Base-by-base conservation (phyloP, 2,329 filamentous ascomycete genomes). In the Metarhizium album region DNA sequence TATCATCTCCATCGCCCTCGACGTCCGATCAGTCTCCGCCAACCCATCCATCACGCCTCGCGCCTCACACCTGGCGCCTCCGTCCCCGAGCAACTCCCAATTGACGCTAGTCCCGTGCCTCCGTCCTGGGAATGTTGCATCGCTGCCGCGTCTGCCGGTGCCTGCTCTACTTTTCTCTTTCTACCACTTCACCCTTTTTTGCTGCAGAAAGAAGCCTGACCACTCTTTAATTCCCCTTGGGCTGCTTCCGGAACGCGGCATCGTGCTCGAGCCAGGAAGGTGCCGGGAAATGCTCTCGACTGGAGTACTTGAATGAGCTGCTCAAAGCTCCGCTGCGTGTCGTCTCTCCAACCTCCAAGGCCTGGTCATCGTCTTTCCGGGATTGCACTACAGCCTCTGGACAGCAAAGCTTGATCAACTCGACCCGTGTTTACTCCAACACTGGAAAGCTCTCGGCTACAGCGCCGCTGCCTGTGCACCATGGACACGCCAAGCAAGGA, bases 401-500 rank as follows among this genome's bases (percentile, higher is more conserved):
- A 33, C 43, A 42, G 46, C 43, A 16, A 48, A 11, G 5, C 4
- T 13, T 35, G 33, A 16, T 35, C 33, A 13, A 35, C 33, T 16
- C n/a, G n/a, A n/a, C n/a, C n/a, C n/a, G n/a, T n/a, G n/a, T 45
- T 46, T 27, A 45, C 35, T 27, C 47, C 50, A 35, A 23, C 46
- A 46, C 47, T 23, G 45, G 42, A 49, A 51, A n/a, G n/a, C 49
- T 35, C 46, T 48, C 37, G 54, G 46, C 49, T 46, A 24, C 18
- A 20, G 52, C 47, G 48, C 48, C 48, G 42, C 35, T 27, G n/a
- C 35, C 45, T 42, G 24, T 52, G 37, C 58, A 61, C 50, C 59
- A 78, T 78, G 75, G 74, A 76, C 62, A 64, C 71, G 35, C 62
- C 67, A 40, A 57, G 57, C 45, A 59, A 59, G 51, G 64, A 65